Evolutionary conservation across 139 green algal species (phyloP).

Genomic region (Eudorina sp.): DNA sequence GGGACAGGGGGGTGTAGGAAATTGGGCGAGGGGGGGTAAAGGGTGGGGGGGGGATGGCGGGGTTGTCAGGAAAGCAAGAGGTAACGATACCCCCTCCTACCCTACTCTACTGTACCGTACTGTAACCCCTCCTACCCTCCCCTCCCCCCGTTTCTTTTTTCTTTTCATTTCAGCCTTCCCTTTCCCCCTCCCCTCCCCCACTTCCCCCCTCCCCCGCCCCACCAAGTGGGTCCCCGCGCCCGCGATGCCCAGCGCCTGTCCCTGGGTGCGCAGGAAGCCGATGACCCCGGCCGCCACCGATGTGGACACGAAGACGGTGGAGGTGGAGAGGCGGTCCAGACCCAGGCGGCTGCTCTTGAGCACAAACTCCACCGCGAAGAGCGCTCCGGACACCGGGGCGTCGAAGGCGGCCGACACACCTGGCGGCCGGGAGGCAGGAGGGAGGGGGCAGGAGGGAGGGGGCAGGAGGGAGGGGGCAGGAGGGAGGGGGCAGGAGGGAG

Average conservation of each 20-base stretch:
- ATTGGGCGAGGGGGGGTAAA: too few species aligned
- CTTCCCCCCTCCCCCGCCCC: neutral
- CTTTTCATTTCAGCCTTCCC: too few species aligned
- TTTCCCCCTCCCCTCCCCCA: neutral
- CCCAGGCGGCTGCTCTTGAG: constrained; percentile 71
- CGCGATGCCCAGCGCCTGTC: constrained; percentile 61
- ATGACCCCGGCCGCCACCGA: constrained; percentile 62
- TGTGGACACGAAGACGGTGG: constrained; percentile 66
- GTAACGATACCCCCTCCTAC: too few species aligned
- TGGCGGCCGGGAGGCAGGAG: constrained; percentile 4
- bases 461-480: neutral
- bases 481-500: neutral
- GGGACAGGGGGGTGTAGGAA: neutral
- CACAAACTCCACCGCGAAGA: constrained; percentile 96
- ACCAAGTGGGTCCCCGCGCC: constrained; percentile 68
- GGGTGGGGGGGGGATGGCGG: too few species aligned
- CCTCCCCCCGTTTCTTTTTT: too few species aligned
- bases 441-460: neutral
- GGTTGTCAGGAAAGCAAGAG: too few species aligned
- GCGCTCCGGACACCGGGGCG: constrained; percentile 91
- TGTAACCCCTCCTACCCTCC: too few species aligned
- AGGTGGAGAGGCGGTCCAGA: constrained; percentile 69
- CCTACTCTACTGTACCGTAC: too few species aligned
- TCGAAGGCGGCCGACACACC: constrained; percentile 96
- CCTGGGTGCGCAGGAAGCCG: constrained; percentile 62